Evolutionary conservation across 2,329 filamentous ascomycete genomes (phyloP), one percentile per base, ranked within the genome.

Genomic region (Talaromyces albobiverticillius): DNA sequence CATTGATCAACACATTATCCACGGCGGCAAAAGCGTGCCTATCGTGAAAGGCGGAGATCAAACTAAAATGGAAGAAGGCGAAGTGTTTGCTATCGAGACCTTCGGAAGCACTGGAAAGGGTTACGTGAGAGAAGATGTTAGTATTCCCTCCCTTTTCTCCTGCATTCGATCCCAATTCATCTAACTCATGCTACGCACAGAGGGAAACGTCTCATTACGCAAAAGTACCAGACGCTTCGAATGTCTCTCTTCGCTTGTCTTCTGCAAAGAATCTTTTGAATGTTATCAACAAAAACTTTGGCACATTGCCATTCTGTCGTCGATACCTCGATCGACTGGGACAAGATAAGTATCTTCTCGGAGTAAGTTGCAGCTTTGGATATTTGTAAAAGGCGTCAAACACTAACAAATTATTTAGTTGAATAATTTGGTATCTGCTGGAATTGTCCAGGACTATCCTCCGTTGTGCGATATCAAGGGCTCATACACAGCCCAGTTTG

Each of bases 11-110:
- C 94, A 92, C 77, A 86, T 85, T 70, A 96, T 96, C 64, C 92
- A 96, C 75, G 91, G 92, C 55, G 88, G 72, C 51, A 96, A 96
- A 80, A 91, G 89, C 61, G 90, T 96, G 49, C 93, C 92, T 0
- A 96, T 96, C 65, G 90, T 96, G 60, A 95, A 95, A 78, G 87
- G 85, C 58, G 83, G 83, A 58, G 90, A 95, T 66, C 85, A 87
- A 70, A 95, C 90, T 50, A 96, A 95, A 81, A 97, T 97, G 93
- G 92, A 96, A 76, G 93, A 96, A 74, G 91, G 91, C 40, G 92
- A 97, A 67, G 86, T 91, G 16, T 97, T 95, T 71, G 92, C 92
- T 60, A 95, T 96, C 63, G 92, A 96, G 77, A 96, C 92, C 0
- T 96, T 96, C 71, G 93, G 92, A 57, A 94, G 88, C 70, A 96